Percentiles rank a stretch among this genome's conserved stretches.
Conservation (phyloP, 495 filamentous ascomycete genomes). For the Cercophora newfieldiana region DNA sequence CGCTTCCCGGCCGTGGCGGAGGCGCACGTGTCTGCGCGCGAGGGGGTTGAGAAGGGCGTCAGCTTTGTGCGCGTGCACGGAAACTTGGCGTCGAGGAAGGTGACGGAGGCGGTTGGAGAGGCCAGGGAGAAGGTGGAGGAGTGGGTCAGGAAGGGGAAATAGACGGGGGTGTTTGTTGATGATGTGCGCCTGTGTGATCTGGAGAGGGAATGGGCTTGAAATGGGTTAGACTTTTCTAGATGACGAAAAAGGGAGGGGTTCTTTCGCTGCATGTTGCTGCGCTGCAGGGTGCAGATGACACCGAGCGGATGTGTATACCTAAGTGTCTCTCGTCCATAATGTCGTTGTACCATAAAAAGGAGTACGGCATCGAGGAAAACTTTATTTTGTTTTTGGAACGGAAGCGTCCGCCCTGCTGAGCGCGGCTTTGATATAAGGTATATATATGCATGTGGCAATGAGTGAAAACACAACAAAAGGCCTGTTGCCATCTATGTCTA, state of each 20-base stretch:
- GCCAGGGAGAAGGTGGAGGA: constrained; percentile 75
- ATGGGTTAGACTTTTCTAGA: constrained; percentile 5
- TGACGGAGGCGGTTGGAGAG: constrained; percentile 73
- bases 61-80: constrained; percentile 69
- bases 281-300: not conserved
- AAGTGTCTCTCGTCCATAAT: not conserved
- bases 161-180: constrained; percentile 15
- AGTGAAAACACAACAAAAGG: not conserved
- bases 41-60: constrained; percentile 67
- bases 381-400: constrained; percentile 4
- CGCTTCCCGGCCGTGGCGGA: constrained; percentile 75
- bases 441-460: not conserved
- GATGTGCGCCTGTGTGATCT: not conserved
- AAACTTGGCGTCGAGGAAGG: constrained; percentile 65
- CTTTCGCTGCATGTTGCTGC: not conserved
- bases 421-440: not conserved
- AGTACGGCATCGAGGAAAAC: constrained; percentile 3
- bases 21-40: constrained; percentile 66
- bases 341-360: constrained; percentile 2
- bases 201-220: not conserved
- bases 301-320: constrained; percentile 1
- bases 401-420: not conserved
- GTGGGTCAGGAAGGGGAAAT: constrained; percentile 88
- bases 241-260: not conserved
- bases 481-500: not conserved